phyloP scores from a whole-genome alignment of 2,329 filamentous ascomycete genomes.

The Colletotrichum sp. region DNA sequence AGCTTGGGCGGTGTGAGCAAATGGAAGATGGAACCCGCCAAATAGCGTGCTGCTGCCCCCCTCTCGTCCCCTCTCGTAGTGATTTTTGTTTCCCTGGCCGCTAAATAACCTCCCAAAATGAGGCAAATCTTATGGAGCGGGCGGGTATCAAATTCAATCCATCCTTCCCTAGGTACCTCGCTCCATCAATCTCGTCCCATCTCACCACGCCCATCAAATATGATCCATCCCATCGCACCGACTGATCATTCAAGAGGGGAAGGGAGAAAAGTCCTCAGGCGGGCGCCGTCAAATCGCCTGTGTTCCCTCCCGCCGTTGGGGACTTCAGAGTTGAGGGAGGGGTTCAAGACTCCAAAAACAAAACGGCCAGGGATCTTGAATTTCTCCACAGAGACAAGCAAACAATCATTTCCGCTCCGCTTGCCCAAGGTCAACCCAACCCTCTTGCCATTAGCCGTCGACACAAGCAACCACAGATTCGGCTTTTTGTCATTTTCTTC shows the following conservation, averaged over 20 bases:
- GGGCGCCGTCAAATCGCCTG: neutral
- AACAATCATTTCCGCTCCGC: neutral
- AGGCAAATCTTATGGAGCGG: conserved; percentile 14
- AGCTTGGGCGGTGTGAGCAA: conserved; percentile 16
- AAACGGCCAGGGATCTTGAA: neutral
- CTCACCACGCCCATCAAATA: neutral
- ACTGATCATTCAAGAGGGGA: neutral
- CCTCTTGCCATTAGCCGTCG: neutral
- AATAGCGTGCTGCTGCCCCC: conserved; percentile 12
- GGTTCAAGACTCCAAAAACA: neutral
- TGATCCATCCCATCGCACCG: neutral
- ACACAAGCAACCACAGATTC: neutral
- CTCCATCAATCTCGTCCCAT: neutral
- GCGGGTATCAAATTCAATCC: conserved; percentile 8
- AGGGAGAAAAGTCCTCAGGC: neutral
- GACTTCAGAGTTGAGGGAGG: neutral
- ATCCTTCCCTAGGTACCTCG: neutral
- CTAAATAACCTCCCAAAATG: conserved; percentile 15
- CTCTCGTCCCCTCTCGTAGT: conserved; percentile 1
- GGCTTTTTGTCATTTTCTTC: neutral
- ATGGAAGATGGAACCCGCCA: conserved; percentile 17
- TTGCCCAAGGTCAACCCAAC: neutral
- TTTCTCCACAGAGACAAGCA: neutral
- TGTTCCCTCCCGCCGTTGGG: neutral
- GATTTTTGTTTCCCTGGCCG: neutral